Percentiles rank a stretch among this genome's conserved stretches.
Conservation (phyloP, 129 eudicot genomes). For the Flaveria robusta region DNA sequence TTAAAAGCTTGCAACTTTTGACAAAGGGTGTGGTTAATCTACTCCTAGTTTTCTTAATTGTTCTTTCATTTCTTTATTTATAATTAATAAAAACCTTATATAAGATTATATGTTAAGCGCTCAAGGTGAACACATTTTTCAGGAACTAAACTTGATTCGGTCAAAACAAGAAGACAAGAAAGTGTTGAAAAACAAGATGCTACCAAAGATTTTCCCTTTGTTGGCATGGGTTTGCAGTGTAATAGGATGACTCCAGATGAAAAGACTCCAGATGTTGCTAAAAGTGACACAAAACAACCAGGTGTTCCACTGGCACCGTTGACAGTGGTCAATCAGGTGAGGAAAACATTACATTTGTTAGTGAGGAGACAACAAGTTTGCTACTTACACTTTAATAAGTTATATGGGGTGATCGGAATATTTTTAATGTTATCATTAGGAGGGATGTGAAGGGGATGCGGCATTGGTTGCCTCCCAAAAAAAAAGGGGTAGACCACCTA, state of each 20-base stretch:
- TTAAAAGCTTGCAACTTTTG: constrained; percentile 24
- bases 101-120: background rate
- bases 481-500: constrained; percentile 72
- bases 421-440: constrained; percentile 41
- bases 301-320: constrained; percentile 15
- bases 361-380: background rate
- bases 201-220: constrained; percentile 24
- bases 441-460: constrained; percentile 34
- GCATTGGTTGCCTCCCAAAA: constrained; percentile 38
- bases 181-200: constrained; percentile 23
- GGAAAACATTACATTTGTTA: background rate
- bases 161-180: constrained; percentile 29
- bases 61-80: background rate
- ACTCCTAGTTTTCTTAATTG: background rate
- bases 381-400: background rate
- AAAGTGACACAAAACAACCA: constrained; percentile 28
- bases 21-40: constrained; percentile 35
- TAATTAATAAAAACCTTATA: background rate
- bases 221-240: constrained; percentile 49
- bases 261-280: constrained; percentile 14
- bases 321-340: constrained; percentile 34
- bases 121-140: constrained; percentile 29
- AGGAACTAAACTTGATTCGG: constrained; percentile 36
- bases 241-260: constrained; percentile 28
- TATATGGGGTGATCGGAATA: background rate